phyloP scores from a whole-genome alignment of 1,284 basidiomycete genomes.

The Bondarzewia mesenterica region DNA sequence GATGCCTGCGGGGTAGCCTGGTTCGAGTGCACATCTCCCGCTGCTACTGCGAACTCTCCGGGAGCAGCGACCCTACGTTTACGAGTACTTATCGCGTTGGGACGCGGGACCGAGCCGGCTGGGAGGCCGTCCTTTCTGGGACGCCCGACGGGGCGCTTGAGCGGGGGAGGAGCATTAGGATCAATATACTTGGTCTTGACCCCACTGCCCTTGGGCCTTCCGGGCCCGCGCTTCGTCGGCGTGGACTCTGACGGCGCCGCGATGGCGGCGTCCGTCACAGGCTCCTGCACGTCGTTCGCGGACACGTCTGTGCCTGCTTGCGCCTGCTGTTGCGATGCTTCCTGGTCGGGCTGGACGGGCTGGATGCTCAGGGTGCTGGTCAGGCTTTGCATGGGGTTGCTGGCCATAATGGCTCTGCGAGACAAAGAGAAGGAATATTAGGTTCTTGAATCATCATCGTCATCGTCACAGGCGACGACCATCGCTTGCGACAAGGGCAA shows the following conservation, averaged over 20 bases:
- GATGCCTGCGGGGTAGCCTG: background rate
- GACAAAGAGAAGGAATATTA: background rate
- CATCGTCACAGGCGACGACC: background rate
- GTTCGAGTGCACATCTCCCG: conserved; percentile 6
- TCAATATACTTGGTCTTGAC: conserved; percentile 35
- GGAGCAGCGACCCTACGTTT: conserved; percentile 28
- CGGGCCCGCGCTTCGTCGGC: conserved; percentile 30
- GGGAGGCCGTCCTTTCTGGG: conserved; percentile 53
- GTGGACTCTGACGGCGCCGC: conserved; percentile 4
- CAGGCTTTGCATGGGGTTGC: background rate
- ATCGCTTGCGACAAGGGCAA: too few species aligned
- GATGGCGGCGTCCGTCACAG: background rate
- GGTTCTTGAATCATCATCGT: background rate
- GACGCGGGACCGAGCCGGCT: conserved; percentile 37
- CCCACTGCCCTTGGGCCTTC: conserved; percentile 44
- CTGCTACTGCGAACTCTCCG: conserved; percentile 21
- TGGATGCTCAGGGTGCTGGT: conserved; percentile 1
- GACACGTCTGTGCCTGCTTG: background rate
- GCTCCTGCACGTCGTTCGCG: background rate
- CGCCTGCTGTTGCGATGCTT: background rate
- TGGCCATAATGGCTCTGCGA: background rate
- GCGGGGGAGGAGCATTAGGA: conserved; percentile 29
- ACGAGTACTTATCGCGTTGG: conserved; percentile 27
- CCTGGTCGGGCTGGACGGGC: background rate
- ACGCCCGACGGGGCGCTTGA: conserved; percentile 47